Percentiles rank a stretch among this genome's conserved stretches.
These are phyloP conservation scores for Magnusiomyces ingens DNA, from an alignment of 1,139 yeast species.

Conservation along the genomic window DNA sequence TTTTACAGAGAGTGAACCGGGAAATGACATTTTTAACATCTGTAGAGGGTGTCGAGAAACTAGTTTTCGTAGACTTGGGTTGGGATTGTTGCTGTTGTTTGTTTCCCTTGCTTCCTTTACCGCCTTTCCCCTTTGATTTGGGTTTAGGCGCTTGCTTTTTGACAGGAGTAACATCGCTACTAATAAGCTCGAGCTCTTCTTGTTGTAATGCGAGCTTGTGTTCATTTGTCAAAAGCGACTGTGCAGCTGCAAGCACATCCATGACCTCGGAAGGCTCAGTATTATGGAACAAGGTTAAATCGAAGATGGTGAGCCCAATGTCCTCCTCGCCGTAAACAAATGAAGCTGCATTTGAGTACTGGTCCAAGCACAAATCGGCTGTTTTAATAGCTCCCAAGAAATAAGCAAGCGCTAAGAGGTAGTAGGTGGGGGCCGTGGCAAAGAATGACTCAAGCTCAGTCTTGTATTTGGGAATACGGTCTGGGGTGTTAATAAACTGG, in stretches of 20 bases:
- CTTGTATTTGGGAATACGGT: neutral
- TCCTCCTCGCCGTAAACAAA: constrained; percentile 3
- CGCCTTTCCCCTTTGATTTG: neutral
- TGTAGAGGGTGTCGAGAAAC: neutral
- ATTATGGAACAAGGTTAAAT: neutral
- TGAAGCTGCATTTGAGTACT: neutral
- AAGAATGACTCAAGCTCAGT: neutral
- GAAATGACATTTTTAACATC: neutral
- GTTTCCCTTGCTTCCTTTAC: neutral
- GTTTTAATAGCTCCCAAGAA: constrained; percentile 3
- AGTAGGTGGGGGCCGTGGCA: neutral
- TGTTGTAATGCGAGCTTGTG: neutral
- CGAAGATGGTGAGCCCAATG: neutral
- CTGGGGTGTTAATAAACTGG: neutral
- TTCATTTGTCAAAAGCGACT: neutral
- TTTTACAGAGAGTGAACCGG: neutral
- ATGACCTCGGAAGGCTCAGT: neutral
- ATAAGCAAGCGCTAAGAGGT: neutral
- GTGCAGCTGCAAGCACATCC: neutral
- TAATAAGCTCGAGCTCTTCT: neutral
- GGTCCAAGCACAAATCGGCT: neutral
- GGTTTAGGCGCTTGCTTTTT: neutral
- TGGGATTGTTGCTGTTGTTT: neutral
- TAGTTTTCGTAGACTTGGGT: neutral
- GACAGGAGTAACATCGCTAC: neutral